Base-by-base conservation (phyloP, 768 basidiomycete genomes). In the Panaeolus papilionaceus region DNA sequence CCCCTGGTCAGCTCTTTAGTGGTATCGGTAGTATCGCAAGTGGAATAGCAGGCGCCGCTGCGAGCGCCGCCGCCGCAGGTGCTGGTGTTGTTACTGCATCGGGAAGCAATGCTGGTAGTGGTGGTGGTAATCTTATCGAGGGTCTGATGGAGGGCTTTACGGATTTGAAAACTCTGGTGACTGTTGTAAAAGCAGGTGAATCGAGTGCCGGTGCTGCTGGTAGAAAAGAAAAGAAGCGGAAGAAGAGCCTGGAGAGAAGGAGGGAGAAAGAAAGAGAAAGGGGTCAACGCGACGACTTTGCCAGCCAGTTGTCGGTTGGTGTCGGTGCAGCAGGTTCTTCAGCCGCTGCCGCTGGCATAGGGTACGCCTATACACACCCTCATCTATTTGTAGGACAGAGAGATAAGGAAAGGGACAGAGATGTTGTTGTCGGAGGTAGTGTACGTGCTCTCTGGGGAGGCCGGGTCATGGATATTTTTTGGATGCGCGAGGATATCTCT, bases 371-470 rank as follows among this genome's bases (percentile, higher is more conserved):
- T 67, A 66, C 69, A 61, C 67, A 74, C 8, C 47, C 47, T 9
- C 47, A 49, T 23, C 11, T 49, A 6, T 49, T 49, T 26, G 47
- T n/a, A 23, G 47, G 47, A 37, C 58, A 70, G 68, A 26, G 76
- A 62, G 64, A 71, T 68, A 71, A 76, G 69, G 68, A 73, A 70
- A 66, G 73, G 39, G 74, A 77, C 64, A 78, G 76, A 66, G 81
- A 80, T 38, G 72, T 68, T 0, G 74, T 79, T 26, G 76, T 85
- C 11, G 81, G 71, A 18, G 75, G 76, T 8, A 81, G 80, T 54
- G 75, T 84, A 11, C 75, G 77, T 44, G 81, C 79, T 2, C 73
- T 86, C 38, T 86, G 85, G 85, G 80, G 79, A 49, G 84, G 84
- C 2, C 78, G 79, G 42, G 77, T 83, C 3, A 68, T 70, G 58